These are phyloP conservation scores for Dactylellina cionopaga DNA, from an alignment of 2,329 filamentous ascomycete genomes.

Conservation along the genomic window DNA sequence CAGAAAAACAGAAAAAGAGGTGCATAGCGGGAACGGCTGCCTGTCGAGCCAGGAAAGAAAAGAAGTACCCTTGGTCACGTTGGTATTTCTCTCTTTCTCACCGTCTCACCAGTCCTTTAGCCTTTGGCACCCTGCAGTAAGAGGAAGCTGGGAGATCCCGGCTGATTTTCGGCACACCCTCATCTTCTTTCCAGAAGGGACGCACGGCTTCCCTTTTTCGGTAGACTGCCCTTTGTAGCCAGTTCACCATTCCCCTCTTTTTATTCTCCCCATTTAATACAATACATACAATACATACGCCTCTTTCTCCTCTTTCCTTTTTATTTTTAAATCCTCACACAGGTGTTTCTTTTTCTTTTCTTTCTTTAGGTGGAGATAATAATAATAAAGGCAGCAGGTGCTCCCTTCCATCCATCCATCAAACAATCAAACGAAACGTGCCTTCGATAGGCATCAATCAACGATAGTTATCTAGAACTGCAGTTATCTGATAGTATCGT, in stretches of 20 bases:
- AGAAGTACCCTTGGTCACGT: conserved; percentile 40
- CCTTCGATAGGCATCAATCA: conserved; percentile 40
- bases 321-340: no score
- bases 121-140: conserved; percentile 50
- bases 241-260: not conserved
- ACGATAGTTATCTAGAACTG: not conserved
- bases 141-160: conserved; percentile 43
- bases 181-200: conserved; percentile 47
- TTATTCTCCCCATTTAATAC: conserved; percentile 21
- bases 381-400: conserved; percentile 42
- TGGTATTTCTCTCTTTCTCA: conserved; percentile 5
- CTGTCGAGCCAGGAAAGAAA: conserved; percentile 28
- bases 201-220: conserved; percentile 46
- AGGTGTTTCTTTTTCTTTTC: conserved; percentile 32
- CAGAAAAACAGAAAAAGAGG: no score
- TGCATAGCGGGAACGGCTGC: conserved; percentile 40
- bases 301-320: conserved; percentile 1
- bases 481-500: not conserved
- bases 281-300: not conserved
- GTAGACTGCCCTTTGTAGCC: conserved; percentile 48
- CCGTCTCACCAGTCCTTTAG: conserved; percentile 40
- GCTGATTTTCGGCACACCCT: conserved; percentile 43
- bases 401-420: conserved; percentile 32
- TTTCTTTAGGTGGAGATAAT: conserved; percentile 13
- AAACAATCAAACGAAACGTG: no score